These are phyloP conservation scores for Coniochaeta sp. DNA, from an alignment of 2,329 filamentous ascomycete genomes.

Conservation along the genomic window DNA sequence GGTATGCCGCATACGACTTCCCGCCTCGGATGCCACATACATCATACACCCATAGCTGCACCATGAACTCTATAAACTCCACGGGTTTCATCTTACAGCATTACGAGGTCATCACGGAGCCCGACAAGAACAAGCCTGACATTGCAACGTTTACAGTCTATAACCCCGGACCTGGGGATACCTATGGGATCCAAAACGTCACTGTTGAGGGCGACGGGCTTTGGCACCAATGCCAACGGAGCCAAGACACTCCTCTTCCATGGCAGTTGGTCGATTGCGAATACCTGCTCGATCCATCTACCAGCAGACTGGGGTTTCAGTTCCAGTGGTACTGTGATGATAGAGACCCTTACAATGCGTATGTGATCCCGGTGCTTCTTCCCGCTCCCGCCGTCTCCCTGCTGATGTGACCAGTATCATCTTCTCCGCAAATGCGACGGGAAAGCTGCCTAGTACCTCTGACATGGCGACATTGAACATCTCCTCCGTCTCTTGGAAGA, in stretches of 20 bases:
- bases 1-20: conserved; percentile 7
- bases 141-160: conserved; percentile 8
- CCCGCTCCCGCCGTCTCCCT: no score
- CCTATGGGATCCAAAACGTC: conserved; percentile 8
- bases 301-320: conserved; percentile 7
- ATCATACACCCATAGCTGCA: conserved; percentile 12
- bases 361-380: background rate
- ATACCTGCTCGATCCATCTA: conserved; percentile 7
- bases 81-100: conserved; percentile 7
- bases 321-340: conserved; percentile 15
- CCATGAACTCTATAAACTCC: conserved; percentile 12
- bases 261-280: conserved; percentile 14
- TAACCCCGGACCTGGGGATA: conserved; percentile 12
- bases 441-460: background rate
- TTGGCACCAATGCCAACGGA: conserved; percentile 10
- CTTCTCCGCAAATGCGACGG: background rate
- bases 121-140: background rate
- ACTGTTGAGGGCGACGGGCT: conserved; percentile 9
- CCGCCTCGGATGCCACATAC: conserved; percentile 13
- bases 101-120: conserved; percentile 7
- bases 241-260: conserved; percentile 5
- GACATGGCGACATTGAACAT: background rate
- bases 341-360: conserved; percentile 12
- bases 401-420: background rate
- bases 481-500: background rate